phyloP scores from a whole-genome alignment of 768 basidiomycete genomes.

The Collybia nuda region DNA sequence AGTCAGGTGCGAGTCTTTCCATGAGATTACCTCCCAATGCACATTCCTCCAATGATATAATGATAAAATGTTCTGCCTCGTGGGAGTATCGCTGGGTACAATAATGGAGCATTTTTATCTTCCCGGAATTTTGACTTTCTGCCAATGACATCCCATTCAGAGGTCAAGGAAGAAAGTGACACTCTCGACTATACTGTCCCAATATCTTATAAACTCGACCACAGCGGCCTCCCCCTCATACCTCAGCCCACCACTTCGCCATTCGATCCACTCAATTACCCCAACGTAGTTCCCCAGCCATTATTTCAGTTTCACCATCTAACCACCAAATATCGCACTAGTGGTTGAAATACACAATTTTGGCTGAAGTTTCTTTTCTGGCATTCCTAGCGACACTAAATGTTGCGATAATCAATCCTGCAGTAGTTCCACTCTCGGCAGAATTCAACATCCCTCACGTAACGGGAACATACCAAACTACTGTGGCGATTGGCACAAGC shows the following conservation, averaged over 20 bases:
- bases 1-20: neutral
- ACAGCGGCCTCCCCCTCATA: slow-evolving; percentile 35
- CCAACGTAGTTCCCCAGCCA: slow-evolving; percentile 19
- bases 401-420: slow-evolving; percentile 36
- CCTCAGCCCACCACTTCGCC: slow-evolving; percentile 39
- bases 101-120: neutral
- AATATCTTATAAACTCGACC: slow-evolving; percentile 26
- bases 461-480: slow-evolving; percentile 39
- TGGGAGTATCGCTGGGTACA: neutral
- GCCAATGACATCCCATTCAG: neutral
- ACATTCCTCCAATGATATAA: neutral
- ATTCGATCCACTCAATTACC: slow-evolving; percentile 43
- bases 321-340: slow-evolving; percentile 10
- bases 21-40: neutral
- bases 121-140: too few relatives aligned
- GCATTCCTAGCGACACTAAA: slow-evolving; percentile 38
- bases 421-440: slow-evolving; percentile 33
- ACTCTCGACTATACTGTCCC: neutral
- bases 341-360: slow-evolving; percentile 35
- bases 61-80: neutral
- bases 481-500: slow-evolving; percentile 33
- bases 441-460: slow-evolving; percentile 35
- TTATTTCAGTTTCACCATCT: neutral
- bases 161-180: neutral
- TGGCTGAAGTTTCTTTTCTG: slow-evolving; percentile 29